Evolutionary conservation across 179 eudicot genomes (phyloP).

Genomic region (Spinacia oleracea): DNA sequence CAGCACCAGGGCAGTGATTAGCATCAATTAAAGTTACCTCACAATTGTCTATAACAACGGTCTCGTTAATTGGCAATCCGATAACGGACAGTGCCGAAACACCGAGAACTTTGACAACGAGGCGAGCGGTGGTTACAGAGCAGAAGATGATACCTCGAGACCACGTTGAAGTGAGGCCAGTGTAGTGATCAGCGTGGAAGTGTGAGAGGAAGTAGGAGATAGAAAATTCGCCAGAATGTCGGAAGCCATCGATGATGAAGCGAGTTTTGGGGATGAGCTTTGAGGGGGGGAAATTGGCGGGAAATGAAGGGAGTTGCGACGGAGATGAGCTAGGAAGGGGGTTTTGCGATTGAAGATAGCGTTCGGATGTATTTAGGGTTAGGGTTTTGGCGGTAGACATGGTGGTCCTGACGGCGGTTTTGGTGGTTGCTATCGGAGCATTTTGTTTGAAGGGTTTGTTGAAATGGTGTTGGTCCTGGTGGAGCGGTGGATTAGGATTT

Average conservation of each 20-base stretch:
- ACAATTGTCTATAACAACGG: conserved; percentile 58
- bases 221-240: conserved; percentile 61
- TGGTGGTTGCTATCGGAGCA: neutral
- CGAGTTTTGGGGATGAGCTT: conserved; percentile 82
- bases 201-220: conserved; percentile 88
- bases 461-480: neutral
- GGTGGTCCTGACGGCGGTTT: conserved; percentile 25
- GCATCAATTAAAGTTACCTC: conserved; percentile 77
- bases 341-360: conserved; percentile 43
- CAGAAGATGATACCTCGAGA: conserved; percentile 71
- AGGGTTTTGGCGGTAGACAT: conserved; percentile 43
- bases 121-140: conserved; percentile 60
- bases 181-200: conserved; percentile 92
- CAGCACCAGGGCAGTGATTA: conserved; percentile 97
- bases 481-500: neutral
- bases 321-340: conserved; percentile 20
- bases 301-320: conserved; percentile 48
- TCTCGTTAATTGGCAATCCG: conserved; percentile 42
- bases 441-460: neutral
- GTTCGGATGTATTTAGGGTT: conserved; percentile 52
- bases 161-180: conserved; percentile 69
- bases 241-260: conserved; percentile 79
- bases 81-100: conserved; percentile 44
- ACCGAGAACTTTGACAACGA: conserved; percentile 49
- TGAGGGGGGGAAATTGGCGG: conserved; percentile 59